Evolutionary conservation across 163 green algal genomes (phyloP).

Genomic region (Chloromonas sp.): DNA sequence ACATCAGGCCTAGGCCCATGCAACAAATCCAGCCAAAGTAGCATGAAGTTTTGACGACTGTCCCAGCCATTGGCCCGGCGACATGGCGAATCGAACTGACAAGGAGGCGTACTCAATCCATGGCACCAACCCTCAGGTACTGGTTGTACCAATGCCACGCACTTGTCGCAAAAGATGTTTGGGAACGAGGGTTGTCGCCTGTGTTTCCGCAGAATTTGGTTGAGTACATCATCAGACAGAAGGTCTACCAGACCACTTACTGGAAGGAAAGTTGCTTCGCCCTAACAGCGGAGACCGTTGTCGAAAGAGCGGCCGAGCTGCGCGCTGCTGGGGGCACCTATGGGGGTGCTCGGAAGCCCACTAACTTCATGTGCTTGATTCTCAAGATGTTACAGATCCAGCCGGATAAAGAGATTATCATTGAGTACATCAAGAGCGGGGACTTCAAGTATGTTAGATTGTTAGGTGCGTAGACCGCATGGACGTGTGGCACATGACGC

Average conservation of each 20-base stretch:
- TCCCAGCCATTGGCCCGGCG: neutral
- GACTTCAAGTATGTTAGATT: constrained; percentile 98
- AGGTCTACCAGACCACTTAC: constrained; percentile 89
- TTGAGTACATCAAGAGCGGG: constrained; percentile 98
- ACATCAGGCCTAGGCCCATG: too few relatives aligned
- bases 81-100: constrained; percentile 78
- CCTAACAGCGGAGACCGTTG: constrained; percentile 84
- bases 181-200: too few relatives aligned
- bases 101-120: constrained; percentile 62
- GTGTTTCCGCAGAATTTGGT: constrained; percentile 75
- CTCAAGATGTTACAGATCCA: constrained; percentile 99
- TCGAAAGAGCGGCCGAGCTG: constrained; percentile 92
- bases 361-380: constrained; percentile 92
- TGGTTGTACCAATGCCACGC: neutral
- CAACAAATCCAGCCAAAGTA: too few relatives aligned
- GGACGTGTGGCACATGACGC: neutral
- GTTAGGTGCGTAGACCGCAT: constrained; percentile 54
- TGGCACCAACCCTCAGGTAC: constrained; percentile 86
- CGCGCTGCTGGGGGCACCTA: constrained; percentile 74
- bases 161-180: neutral
- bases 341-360: constrained; percentile 79
- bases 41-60: too few relatives aligned
- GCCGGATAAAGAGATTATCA: constrained; percentile 95
- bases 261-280: constrained; percentile 99
- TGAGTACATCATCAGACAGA: constrained; percentile 86